These are phyloP conservation scores for Dendrobium nobile DNA, from an alignment of 106 monocot species.

Conservation along the genomic window DNA sequence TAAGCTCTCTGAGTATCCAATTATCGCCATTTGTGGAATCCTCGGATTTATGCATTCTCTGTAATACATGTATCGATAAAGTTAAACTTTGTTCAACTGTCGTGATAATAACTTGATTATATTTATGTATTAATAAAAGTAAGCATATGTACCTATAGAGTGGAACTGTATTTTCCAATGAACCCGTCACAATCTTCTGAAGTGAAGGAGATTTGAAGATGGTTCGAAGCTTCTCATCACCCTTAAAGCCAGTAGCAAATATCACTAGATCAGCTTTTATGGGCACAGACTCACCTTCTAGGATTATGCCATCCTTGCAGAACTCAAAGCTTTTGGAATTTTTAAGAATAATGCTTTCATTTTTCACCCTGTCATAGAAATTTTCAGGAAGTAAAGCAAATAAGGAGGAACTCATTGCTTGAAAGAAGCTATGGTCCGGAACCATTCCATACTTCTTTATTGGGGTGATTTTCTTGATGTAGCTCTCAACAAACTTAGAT, in stretches of 20 bases:
- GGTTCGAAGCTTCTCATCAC: no score
- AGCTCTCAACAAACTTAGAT: slow-evolving; percentile 51
- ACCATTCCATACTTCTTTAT: slow-evolving; percentile 63
- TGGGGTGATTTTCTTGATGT: slow-evolving; percentile 37
- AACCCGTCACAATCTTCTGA: no score
- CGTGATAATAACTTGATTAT: slow-evolving; percentile 15
- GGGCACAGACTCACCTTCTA: slow-evolving; percentile 23
- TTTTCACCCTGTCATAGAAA: slow-evolving; percentile 54
- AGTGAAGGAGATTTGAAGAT: no score
- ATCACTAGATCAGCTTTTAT: slow-evolving; percentile 44
- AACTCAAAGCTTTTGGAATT: slow-evolving; percentile 40
- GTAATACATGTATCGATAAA: no score
- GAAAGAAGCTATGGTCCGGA: slow-evolving; percentile 9
- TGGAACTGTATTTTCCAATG: no score
- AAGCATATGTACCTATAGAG: no score
- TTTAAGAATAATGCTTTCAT: slow-evolving; percentile 58
- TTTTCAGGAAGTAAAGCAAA: slow-evolving; percentile 30
- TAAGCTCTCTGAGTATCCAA: no score
- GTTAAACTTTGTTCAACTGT: slow-evolving; percentile 28
- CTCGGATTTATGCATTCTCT: no score
- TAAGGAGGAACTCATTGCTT: slow-evolving; percentile 6
- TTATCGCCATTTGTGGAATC: no score
- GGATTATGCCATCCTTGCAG: slow-evolving; percentile 36
- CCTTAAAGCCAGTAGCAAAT: slow-evolving; percentile 10
- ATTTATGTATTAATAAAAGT: no score